Conservation (phyloP, 2,329 filamentous ascomycete species). For the Cladophialophora psammophila region DNA sequence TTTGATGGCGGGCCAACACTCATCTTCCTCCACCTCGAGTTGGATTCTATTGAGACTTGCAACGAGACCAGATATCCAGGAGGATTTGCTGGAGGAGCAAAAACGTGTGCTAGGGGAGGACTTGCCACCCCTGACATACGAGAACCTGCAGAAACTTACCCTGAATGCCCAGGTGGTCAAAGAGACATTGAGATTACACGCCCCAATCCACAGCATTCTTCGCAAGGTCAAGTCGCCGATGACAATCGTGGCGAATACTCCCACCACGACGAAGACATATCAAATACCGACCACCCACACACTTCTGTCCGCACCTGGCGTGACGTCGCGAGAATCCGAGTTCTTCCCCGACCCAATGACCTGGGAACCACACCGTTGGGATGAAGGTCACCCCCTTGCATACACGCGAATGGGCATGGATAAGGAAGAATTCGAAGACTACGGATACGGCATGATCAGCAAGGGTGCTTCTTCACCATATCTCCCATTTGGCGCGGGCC, state of each 20-base stretch:
- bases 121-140: slow-evolving; percentile 65
- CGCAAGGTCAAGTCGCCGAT: slow-evolving; percentile 74
- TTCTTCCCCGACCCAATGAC: slow-evolving; percentile 82
- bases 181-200: slow-evolving; percentile 75
- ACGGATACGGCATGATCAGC: slow-evolving; percentile 90
- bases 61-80: slow-evolving; percentile 70
- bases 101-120: slow-evolving; percentile 61
- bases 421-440: slow-evolving; percentile 80
- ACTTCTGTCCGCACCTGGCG: slow-evolving; percentile 84
- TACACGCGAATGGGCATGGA: slow-evolving; percentile 56
- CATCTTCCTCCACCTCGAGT: slow-evolving; percentile 76
- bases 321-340: slow-evolving; percentile 72
- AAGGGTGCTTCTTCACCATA: slow-evolving; percentile 91
- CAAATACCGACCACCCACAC: slow-evolving; percentile 81
- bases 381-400: slow-evolving; percentile 66
- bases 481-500: slow-evolving; percentile 89
- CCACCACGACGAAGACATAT: slow-evolving; percentile 69
- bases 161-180: slow-evolving; percentile 71
- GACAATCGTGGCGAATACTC: slow-evolving; percentile 66
- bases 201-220: slow-evolving; percentile 76
- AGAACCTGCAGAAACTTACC: slow-evolving; percentile 66
- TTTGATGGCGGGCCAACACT: slow-evolving; percentile 84
- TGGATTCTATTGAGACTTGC: slow-evolving; percentile 81
- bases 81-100: slow-evolving; percentile 75
- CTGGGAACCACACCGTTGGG: slow-evolving; percentile 95